Evolutionary conservation across 768 basidiomycete species (phyloP), one percentile per base, ranked within the genome.

Genomic region (Strobilomyces echinocephalus): DNA sequence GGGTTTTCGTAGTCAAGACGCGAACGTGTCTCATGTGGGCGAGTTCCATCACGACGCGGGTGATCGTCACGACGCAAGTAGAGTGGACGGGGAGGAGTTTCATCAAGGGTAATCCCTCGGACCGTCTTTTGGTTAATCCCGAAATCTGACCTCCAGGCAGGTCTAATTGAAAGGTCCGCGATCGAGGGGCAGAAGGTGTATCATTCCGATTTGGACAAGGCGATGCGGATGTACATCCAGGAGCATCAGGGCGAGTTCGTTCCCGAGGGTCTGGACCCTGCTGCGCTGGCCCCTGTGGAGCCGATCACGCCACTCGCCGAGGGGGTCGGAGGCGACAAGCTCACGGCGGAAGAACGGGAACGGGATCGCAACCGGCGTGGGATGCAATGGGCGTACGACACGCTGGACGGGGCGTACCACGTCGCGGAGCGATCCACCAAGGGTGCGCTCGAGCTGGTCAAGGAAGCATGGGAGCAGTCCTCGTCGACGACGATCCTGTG

Each of bases 71-170:
- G 39, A 92, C 89, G 5, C 82, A 88, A 58, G 91, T 98, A 2
- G 95, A 97, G 55, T 99, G 95, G 94, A 91, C 91, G 0, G 95
- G 95, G 41, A 80, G 93, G 61, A 95, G 91, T 72, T 98, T 97
- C 72, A 94, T 99, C 70, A 95, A 91, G 72, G 88, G 94, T 93
- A 53, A 59, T 55, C 11, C 16, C 5, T 36, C 35, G 8, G 7
- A 18, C 4, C 21, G 1, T 30, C 9, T 10, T 18, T 53, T 31
- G 38, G 41, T 55, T 8, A 14, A 52, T 43, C 15, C 40, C 28
- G 16, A 14, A 28, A 46, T 10, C 18, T 60, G 40, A 53, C 49
- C 3, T 46, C 30, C 20, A 53, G 28, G 6, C 62, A 95, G 95
- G 91, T 50, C 90, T 99, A 60, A 97, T 98, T 58, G 95, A 97